These are phyloP conservation scores for Suillus spraguei DNA, from an alignment of 768 basidiomycete species.

Conservation along the genomic window DNA sequence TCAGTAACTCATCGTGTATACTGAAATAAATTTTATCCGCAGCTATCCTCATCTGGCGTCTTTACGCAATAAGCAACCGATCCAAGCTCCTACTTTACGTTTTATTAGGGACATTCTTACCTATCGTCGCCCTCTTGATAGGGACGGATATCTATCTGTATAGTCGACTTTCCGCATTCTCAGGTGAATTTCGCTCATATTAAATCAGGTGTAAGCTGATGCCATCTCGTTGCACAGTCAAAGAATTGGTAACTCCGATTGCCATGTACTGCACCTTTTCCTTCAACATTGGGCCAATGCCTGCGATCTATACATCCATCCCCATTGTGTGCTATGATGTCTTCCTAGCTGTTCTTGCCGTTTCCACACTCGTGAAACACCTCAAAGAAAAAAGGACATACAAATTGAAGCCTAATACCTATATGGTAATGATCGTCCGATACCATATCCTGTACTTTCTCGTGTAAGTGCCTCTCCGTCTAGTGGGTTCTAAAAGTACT, in stretches of 20 bases:
- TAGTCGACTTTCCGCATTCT: not conserved
- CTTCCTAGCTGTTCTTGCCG: not conserved
- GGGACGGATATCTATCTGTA: not conserved
- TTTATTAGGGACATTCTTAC: not conserved
- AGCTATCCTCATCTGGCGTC: slow-evolving; percentile 1
- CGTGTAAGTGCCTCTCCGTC: not conserved
- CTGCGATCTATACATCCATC: not conserved
- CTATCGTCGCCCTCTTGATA: not conserved
- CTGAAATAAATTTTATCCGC: not conserved
- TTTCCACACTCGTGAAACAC: not conserved
- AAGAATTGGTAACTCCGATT: not conserved
- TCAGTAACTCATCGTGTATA: too few relatives aligned
- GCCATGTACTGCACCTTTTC: not conserved
- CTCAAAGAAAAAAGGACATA: not conserved
- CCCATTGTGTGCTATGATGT: not conserved
- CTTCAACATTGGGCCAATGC: not conserved
- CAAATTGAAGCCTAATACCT: not conserved
- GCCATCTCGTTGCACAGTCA: not conserved
- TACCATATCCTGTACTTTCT: not conserved
- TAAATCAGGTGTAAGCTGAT: not conserved
- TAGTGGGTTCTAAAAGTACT: not conserved
- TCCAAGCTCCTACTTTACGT: not conserved
- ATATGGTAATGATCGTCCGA: not conserved
- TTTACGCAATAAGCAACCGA: not conserved
- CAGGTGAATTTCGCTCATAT: not conserved